Evolutionary conservation across 2,329 filamentous ascomycete genomes (phyloP).

Genomic region (Aspergillus sp.): DNA sequence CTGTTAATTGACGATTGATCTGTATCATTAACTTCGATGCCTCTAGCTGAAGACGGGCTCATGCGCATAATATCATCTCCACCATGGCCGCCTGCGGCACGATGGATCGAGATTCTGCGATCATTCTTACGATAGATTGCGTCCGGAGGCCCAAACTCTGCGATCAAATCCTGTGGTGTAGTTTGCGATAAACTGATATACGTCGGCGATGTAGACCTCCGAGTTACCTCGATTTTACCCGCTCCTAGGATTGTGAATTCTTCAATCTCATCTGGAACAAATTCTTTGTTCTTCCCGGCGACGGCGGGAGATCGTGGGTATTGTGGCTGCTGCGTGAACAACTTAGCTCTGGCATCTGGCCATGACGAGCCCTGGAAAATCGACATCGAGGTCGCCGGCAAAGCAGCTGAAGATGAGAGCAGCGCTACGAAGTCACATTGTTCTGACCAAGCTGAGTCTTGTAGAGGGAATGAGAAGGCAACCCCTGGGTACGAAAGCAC

Average conservation of each 20-base stretch:
- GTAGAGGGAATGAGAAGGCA: slow-evolving; percentile 84
- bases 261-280: slow-evolving; percentile 85
- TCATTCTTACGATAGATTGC: slow-evolving; percentile 92
- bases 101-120: slow-evolving; percentile 81
- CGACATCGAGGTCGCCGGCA: slow-evolving; percentile 80
- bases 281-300: slow-evolving; percentile 70
- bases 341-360: slow-evolving; percentile 72
- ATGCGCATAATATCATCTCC: slow-evolving; percentile 34
- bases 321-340: slow-evolving; percentile 74
- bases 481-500: slow-evolving; percentile 92
- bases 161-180: slow-evolving; percentile 85
- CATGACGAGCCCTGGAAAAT: slow-evolving; percentile 89
- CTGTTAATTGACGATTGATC: slow-evolving; percentile 74
- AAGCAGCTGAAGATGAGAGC: slow-evolving; percentile 73
- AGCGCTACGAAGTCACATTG: slow-evolving; percentile 79
- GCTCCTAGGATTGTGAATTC: slow-evolving; percentile 74
- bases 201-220: slow-evolving; percentile 66
- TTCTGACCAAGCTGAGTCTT: slow-evolving; percentile 70
- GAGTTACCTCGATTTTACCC: slow-evolving; percentile 73
- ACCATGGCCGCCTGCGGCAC: slow-evolving; percentile 30
- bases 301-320: slow-evolving; percentile 72
- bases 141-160: slow-evolving; percentile 88
- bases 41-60: slow-evolving; percentile 35
- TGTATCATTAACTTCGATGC: slow-evolving; percentile 59
- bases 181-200: slow-evolving; percentile 80